phyloP scores from a whole-genome alignment of 2,329 filamentous ascomycete species.

The Furcasterigmium sp. region DNA sequence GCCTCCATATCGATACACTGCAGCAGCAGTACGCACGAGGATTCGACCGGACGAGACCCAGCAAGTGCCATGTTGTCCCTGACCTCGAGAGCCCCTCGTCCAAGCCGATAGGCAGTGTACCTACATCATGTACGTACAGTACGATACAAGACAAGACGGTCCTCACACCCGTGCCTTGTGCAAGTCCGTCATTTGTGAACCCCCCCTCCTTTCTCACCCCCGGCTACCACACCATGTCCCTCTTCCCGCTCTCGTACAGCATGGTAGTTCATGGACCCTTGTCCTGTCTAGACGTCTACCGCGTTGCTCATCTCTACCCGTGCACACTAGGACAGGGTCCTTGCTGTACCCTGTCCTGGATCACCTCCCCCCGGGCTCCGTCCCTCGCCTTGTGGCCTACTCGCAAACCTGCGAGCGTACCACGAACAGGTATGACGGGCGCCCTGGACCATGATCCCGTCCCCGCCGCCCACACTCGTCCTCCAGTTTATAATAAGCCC shows the following conservation, averaged over 20 bases:
- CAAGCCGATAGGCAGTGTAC: too few relatives aligned
- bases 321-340: slow-evolving; percentile 1
- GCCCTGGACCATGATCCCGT: background rate
- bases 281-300: background rate
- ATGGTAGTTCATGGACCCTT: background rate
- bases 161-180: background rate
- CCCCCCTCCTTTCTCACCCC: slow-evolving; percentile 3
- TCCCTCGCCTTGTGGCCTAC: background rate
- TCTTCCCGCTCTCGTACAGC: slow-evolving; percentile 1
- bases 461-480: background rate
- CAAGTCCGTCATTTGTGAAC: too few relatives aligned
- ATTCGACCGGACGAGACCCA: too few relatives aligned
- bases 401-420: too few relatives aligned
- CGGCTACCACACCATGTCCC: background rate
- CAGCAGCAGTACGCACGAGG: too few relatives aligned
- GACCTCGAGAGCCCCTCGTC: too few relatives aligned
- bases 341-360: background rate
- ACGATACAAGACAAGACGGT: too few relatives aligned
- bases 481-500: slow-evolving; percentile 1
- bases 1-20: too few relatives aligned
- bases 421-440: background rate
- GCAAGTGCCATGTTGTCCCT: too few relatives aligned
- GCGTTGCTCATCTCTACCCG: background rate
- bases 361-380: background rate
- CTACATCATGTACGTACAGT: too few relatives aligned